Conservation (phyloP, 176 grass and related monocot species). For the Lolium multiflorum region DNA sequence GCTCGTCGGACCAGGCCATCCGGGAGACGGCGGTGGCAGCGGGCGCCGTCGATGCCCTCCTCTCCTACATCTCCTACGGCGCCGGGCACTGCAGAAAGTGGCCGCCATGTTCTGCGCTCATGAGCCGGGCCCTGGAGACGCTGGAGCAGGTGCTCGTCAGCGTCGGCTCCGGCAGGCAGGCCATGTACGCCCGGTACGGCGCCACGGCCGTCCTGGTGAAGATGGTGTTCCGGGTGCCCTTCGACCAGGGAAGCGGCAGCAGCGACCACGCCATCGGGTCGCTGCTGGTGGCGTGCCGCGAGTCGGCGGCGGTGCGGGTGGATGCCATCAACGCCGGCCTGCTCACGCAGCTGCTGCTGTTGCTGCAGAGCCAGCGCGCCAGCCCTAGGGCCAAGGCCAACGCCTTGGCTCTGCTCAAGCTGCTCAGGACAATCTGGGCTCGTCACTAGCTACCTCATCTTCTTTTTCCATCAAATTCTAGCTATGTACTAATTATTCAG, state of each 20-base stretch:
- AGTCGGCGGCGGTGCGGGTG: conserved; percentile 9
- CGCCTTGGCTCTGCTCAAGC: conserved; percentile 55
- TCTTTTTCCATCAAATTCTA: not conserved
- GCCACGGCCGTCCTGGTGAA: conserved; percentile 51
- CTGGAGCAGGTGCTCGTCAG: conserved; percentile 51
- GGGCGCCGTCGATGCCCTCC: conserved; percentile 47
- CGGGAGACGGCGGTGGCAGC: conserved; percentile 33
- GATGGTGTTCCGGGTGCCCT: conserved; percentile 53
- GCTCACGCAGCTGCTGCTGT: conserved; percentile 52
- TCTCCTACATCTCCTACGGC: conserved; percentile 36
- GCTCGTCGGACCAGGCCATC: conserved; percentile 18
- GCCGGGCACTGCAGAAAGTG: not conserved
- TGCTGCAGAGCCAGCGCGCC: conserved; percentile 56
- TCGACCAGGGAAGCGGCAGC: conserved; percentile 30
- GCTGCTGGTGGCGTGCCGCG: conserved; percentile 45
- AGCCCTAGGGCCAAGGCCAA: conserved; percentile 47
- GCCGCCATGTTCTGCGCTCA: not conserved
- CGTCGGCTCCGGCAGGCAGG: conserved; percentile 44
- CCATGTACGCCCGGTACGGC: conserved; percentile 18
- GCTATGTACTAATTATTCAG: not conserved
- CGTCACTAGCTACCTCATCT: not conserved
- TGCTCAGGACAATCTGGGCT: conserved; percentile 55
- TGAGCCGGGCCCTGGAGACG: conserved; percentile 37
- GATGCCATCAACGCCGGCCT: conserved; percentile 55
- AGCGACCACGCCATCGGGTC: conserved; percentile 60